Conservation (phyloP, 371 early-diverging fungal genomes). For the Syncephalastrum racemosum region DNA sequence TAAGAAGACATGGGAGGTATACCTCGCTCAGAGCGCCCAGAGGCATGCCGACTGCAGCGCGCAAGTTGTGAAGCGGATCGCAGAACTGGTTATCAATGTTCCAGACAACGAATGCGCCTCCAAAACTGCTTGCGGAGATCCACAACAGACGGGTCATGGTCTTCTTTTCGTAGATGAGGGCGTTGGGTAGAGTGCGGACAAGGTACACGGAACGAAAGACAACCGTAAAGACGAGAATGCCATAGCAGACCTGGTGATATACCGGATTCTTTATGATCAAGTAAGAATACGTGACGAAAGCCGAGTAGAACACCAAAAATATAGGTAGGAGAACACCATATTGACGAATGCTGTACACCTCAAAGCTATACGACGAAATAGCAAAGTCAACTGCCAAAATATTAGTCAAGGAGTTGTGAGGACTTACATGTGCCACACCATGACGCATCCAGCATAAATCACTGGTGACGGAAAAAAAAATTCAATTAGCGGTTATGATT, state of each 20-base stretch:
- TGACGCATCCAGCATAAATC: constrained; percentile 54
- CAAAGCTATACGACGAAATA: constrained; percentile 42
- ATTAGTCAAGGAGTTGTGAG: not conserved
- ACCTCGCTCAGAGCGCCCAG: constrained; percentile 52
- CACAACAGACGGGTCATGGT: constrained; percentile 34
- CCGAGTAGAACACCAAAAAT: constrained; percentile 50
- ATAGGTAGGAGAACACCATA: constrained; percentile 39
- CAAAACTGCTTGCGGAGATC: constrained; percentile 47
- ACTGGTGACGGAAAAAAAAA: constrained; percentile 21
- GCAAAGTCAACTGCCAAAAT: constrained; percentile 27
- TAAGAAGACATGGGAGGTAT: constrained; percentile 4
- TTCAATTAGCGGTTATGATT: not conserved
- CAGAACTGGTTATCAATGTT: constrained; percentile 80
- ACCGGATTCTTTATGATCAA: constrained; percentile 66
- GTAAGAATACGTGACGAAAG: constrained; percentile 60
- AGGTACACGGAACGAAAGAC: constrained; percentile 50
- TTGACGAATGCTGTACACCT: constrained; percentile 42
- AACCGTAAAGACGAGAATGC: constrained; percentile 45
- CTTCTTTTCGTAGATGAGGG: constrained; percentile 26
- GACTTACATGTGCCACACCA: constrained; percentile 47
- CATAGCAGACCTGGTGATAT: constrained; percentile 77
- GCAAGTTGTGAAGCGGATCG: constrained; percentile 43
- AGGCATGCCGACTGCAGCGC: constrained; percentile 52
- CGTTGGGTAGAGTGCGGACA: constrained; percentile 27
- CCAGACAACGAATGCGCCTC: constrained; percentile 71